Base-by-base conservation (phyloP, 768 basidiomycete genomes). In the Clitopilus hobsonii region DNA sequence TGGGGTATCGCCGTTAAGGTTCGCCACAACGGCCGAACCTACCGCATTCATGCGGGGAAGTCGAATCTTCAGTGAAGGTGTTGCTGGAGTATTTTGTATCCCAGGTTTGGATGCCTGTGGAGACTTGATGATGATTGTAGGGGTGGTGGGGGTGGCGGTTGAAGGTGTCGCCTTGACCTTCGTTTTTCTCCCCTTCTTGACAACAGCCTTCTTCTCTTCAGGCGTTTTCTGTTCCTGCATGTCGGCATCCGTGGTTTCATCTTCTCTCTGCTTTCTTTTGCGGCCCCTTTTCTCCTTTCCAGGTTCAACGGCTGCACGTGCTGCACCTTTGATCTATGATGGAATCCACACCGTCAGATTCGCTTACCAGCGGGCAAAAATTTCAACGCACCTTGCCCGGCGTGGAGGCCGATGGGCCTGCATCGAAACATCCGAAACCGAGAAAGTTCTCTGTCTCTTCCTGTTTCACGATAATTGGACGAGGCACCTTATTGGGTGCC, bases 41-140 rank as follows among this genome's bases (percentile, higher is more conserved):
- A 67, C 60, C 48, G 66, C 72, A 56, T 70, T 77, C 53, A 79
- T 67, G n/a, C 74, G 74, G 16, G 80, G 80, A 51, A 82, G 74
- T 32, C 81, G 77, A 51, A 82, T 82, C 62, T 81, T 81, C 52
- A 82, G 75, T 22, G 78, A 76, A n/a, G 80, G 77, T 0, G 77
- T 73, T 27, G 69, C 59, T 13, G 74, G 69, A 38, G 61, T 55
- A 29, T 45, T 45, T 20, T 45, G 41, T 45, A 18, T 23, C 22
- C 41, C 41, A 5, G 11, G 22, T 45, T 11, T 45, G 4, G 41
- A 23, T 5, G 41, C 22, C 30, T 7, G 30, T 18, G 41, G 41
- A 20, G 41, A 45, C 5, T 16, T 45, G 11, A 45, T 5, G 28
- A 57, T 52, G 41, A 49, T 51, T 16, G 36, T 30, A 27, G 60